A percentile compares a stretch with the other conserved stretches of the same genome.
These are phyloP conservation scores for Spiraea crenata DNA, from an alignment of 331 rosid genomes.

Conservation along the genomic window DNA sequence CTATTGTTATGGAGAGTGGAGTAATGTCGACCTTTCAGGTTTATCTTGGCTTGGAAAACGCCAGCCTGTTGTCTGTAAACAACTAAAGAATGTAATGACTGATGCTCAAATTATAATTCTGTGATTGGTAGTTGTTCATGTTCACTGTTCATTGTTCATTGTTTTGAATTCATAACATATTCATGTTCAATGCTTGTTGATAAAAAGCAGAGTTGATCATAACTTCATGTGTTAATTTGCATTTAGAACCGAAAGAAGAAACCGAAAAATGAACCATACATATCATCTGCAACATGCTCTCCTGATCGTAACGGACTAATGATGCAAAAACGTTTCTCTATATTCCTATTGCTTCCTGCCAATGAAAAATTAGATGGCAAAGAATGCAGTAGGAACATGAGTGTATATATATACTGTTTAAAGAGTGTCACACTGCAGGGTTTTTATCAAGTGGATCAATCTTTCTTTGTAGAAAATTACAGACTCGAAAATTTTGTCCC, in stretches of 20 bases:
- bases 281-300: background rate
- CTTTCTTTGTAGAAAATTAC: background rate
- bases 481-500: background rate
- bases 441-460: slow-evolving; percentile 4
- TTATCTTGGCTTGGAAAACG: background rate
- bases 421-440: slow-evolving; percentile 3
- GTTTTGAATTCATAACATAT: no score
- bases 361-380: slow-evolving; percentile 34
- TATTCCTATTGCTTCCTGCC: slow-evolving; percentile 38
- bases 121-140: no score
- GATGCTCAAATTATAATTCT: background rate
- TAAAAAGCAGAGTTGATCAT: background rate
- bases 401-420: background rate
- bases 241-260: background rate
- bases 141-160: no score
- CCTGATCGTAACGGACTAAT: background rate
- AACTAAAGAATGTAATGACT: background rate
- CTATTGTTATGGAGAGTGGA: background rate
- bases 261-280: background rate
- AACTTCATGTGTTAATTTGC: background rate
- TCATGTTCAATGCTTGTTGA: no score
- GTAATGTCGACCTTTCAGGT: no score
- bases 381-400: background rate
- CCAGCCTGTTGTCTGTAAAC: background rate
- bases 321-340: slow-evolving; percentile 26